Percentiles rank a stretch among this genome's conserved stretches.
These are phyloP conservation scores for Sordariomycetes sp. DNA, from an alignment of 2,329 filamentous ascomycete species.

Conservation along the genomic window DNA sequence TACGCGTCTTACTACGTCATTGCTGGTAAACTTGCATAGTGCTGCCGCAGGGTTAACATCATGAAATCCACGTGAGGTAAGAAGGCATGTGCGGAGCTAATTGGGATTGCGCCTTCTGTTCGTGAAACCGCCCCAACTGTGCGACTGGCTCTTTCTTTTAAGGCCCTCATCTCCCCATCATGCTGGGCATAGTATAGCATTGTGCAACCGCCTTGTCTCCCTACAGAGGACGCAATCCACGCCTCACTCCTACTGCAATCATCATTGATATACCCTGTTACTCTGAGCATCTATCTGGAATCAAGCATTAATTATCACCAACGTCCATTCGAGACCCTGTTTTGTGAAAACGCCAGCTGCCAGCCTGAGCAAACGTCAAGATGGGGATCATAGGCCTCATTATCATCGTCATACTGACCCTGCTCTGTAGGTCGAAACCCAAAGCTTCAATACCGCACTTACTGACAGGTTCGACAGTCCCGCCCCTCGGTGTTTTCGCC, in stretches of 20 bases:
- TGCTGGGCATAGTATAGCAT: not conserved
- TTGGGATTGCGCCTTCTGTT: not conserved
- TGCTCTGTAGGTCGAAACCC: slow-evolving; percentile 31
- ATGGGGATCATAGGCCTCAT: slow-evolving; percentile 40
- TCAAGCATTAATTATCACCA: not conserved
- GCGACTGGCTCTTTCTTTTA: not conserved
- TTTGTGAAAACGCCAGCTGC: not conserved
- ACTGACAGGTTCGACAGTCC: slow-evolving; percentile 35
- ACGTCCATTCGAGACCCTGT: not conserved
- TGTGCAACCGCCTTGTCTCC: not conserved
- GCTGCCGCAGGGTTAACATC: not conserved
- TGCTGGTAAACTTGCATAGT: not conserved
- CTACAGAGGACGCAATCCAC: not conserved
- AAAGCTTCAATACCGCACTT: not conserved
- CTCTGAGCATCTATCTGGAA: not conserved
- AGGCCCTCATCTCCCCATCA: not conserved
- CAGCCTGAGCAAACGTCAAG: slow-evolving; percentile 13
- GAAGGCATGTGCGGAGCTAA: not conserved
- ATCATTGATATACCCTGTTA: not conserved
- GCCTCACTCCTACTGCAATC: not conserved
- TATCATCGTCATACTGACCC: slow-evolving; percentile 38
- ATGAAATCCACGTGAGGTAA: not conserved
- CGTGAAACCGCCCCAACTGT: not conserved
- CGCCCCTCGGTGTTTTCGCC: slow-evolving; percentile 52
- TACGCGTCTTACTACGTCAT: not conserved